A percentile compares a stretch with the other conserved stretches of the same genome.
Conservation (phyloP, 805 yeast species). For the Saturnispora hagleri region DNA sequence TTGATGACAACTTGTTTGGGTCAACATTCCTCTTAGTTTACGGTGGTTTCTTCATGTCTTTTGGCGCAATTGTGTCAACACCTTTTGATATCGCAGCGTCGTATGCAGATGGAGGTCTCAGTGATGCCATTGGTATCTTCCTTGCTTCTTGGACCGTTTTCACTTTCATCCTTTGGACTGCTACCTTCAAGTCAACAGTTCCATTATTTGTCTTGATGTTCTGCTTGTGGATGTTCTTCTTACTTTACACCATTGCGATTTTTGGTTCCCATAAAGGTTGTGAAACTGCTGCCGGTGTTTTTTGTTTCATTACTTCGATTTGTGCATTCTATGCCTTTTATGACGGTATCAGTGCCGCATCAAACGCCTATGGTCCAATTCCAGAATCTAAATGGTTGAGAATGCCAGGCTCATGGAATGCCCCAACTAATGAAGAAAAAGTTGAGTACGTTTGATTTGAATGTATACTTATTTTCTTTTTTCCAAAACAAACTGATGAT, state of each 20-base stretch:
- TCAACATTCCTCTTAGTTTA: constrained; percentile 37
- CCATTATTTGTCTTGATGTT: constrained; percentile 30
- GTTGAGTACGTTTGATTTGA: constrained; percentile 15
- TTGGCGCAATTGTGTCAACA: constrained; percentile 34
- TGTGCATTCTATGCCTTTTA: constrained; percentile 35
- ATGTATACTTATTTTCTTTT: background rate
- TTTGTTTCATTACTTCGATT: constrained; percentile 32
- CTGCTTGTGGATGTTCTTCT: constrained; percentile 33
- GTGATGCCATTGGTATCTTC: constrained; percentile 37
- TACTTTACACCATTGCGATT: constrained; percentile 32
- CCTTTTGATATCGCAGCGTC: constrained; percentile 35
- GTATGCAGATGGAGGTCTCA: constrained; percentile 28
- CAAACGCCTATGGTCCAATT: constrained; percentile 16
- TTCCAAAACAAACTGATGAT: background rate
- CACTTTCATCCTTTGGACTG: constrained; percentile 33
- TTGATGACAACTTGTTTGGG: constrained; percentile 39
- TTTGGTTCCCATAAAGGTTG: constrained; percentile 27
- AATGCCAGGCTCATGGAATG: constrained; percentile 22
- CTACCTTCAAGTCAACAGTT: constrained; percentile 36
- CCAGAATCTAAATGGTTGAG: constrained; percentile 20
- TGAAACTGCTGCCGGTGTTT: constrained; percentile 33
- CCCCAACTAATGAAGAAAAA: constrained; percentile 16
- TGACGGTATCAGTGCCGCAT: constrained; percentile 27
- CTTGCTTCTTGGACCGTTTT: constrained; percentile 40
- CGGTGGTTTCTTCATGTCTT: constrained; percentile 42